phyloP scores from a whole-genome alignment of 2,329 filamentous ascomycete species.

The Trichoderma semiorbis region DNA sequence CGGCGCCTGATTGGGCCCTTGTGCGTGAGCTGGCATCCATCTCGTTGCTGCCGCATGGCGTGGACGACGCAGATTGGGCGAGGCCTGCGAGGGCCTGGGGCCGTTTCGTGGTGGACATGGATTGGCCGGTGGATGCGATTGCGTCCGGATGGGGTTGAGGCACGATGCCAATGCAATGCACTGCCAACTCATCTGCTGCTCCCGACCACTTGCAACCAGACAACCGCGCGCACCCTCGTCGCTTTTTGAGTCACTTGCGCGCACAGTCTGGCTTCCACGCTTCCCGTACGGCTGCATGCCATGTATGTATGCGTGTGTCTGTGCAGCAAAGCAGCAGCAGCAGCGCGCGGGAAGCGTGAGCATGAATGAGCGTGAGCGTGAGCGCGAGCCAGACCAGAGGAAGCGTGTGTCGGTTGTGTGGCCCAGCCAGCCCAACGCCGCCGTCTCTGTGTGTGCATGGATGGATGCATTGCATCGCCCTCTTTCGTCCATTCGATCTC shows the following conservation, averaged over 20 bases:
- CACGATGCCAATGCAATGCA: constrained; percentile 21
- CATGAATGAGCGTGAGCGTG: background rate
- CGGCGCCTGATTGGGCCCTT: constrained; percentile 31
- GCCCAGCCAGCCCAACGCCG: background rate
- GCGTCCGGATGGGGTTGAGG: constrained; percentile 12
- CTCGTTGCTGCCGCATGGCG: constrained; percentile 27
- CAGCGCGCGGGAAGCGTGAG: background rate
- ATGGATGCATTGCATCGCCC: background rate
- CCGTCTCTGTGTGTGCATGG: background rate
- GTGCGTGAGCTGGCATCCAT: constrained; percentile 26
- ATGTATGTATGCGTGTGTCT: constrained; percentile 5
- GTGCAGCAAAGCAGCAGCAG: background rate
- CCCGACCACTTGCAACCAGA: constrained; percentile 12
- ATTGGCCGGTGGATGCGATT: constrained; percentile 23
- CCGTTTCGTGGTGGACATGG: constrained; percentile 23
- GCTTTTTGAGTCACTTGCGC: constrained; percentile 8
- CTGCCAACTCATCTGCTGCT: constrained; percentile 23
- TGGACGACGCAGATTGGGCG: constrained; percentile 29
- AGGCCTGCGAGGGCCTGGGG: background rate
- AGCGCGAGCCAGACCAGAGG: background rate
- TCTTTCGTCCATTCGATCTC: background rate
- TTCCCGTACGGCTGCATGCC: constrained; percentile 5
- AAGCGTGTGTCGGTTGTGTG: background rate
- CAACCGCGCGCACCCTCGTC: constrained; percentile 11
- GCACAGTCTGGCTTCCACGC: constrained; percentile 3